These are phyloP conservation scores for Trichophyton equinum DNA, from an alignment of 2,329 filamentous ascomycete genomes.

Conservation along the genomic window DNA sequence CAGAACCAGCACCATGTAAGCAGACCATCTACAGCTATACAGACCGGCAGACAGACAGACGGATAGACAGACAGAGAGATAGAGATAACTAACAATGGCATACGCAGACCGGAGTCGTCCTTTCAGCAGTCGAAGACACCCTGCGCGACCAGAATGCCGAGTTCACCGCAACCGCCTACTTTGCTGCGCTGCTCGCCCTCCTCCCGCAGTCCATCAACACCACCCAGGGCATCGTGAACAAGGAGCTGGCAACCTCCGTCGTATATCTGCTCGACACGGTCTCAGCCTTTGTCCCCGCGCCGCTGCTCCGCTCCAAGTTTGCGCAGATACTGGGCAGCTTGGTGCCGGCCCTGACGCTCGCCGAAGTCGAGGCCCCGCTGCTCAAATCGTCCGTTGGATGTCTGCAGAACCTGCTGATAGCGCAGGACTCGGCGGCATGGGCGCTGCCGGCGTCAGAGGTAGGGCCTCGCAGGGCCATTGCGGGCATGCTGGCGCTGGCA, in stretches of 20 bases:
- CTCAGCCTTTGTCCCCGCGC: conserved; percentile 68
- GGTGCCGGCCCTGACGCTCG: conserved; percentile 66
- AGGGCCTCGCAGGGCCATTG: conserved; percentile 74
- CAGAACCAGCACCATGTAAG: conserved; percentile 86
- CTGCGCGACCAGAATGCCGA: conserved; percentile 77
- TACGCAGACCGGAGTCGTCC: conserved; percentile 63
- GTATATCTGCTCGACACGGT: conserved; percentile 93
- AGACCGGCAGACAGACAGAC: neutral
- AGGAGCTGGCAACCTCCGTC: conserved; percentile 70
- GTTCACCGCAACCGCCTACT: conserved; percentile 79
- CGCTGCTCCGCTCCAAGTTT: conserved; percentile 88
- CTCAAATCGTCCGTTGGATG: conserved; percentile 82
- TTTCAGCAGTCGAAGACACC: conserved; percentile 85
- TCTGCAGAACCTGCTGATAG: conserved; percentile 78
- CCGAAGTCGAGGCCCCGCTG: conserved; percentile 75
- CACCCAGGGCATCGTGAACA: conserved; percentile 55
- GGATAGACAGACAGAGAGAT: neutral
- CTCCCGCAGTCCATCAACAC: conserved; percentile 61
- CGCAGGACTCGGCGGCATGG: conserved; percentile 81
- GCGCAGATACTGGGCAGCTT: conserved; percentile 79
- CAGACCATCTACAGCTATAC: conserved; percentile 9
- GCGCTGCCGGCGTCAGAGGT: conserved; percentile 70
- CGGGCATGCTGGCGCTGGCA: conserved; percentile 70
- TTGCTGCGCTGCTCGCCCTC: conserved; percentile 83
- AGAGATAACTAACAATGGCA: conserved; percentile 14